These are phyloP conservation scores for Pseudogymnoascus sp. DNA, from an alignment of 2,329 filamentous ascomycete genomes.

Conservation along the genomic window DNA sequence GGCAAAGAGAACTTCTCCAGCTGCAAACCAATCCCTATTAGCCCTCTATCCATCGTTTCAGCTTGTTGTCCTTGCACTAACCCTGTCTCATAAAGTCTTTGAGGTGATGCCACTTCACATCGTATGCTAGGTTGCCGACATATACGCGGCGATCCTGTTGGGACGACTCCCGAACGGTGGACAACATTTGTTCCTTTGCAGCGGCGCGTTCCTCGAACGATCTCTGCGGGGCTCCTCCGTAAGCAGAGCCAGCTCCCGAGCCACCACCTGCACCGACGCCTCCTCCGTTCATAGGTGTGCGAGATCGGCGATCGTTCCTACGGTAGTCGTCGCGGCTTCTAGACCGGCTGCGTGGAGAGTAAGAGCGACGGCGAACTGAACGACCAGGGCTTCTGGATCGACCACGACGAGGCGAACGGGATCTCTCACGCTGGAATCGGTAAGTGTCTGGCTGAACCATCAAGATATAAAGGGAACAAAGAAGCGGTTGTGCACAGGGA, in stretches of 20 bases:
- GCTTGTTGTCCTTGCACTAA: slow-evolving; percentile 40
- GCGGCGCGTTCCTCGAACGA: slow-evolving; percentile 74
- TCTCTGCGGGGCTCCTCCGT: slow-evolving; percentile 60
- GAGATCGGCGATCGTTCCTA: slow-evolving; percentile 65
- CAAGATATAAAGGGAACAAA: slow-evolving; percentile 13
- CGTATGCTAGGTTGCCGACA: slow-evolving; percentile 96
- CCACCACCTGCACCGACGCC: slow-evolving; percentile 57
- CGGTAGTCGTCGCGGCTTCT: slow-evolving; percentile 71
- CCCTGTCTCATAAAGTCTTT: slow-evolving; percentile 99
- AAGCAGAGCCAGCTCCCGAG: slow-evolving; percentile 60
- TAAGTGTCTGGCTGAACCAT: slow-evolving; percentile 28
- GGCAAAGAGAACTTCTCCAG: slow-evolving; percentile 98
- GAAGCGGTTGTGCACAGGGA: slow-evolving; percentile 10
- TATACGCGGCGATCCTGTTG: slow-evolving; percentile 99
- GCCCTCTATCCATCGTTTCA: slow-evolving; percentile 32
- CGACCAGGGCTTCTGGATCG: slow-evolving; percentile 77
- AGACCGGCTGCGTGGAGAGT: slow-evolving; percentile 71
- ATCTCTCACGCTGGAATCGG: slow-evolving; percentile 66
- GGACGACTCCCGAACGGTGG: slow-evolving; percentile 82
- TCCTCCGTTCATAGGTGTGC: slow-evolving; percentile 74
- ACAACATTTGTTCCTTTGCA: slow-evolving; percentile 94
- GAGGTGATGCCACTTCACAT: slow-evolving; percentile 99
- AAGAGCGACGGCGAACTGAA: slow-evolving; percentile 62
- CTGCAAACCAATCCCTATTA: slow-evolving; percentile 41
- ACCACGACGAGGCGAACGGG: slow-evolving; percentile 66